These are phyloP conservation scores for Raphanus raphanistrum DNA, from an alignment of 345 rosid genomes.

Conservation along the genomic window DNA sequence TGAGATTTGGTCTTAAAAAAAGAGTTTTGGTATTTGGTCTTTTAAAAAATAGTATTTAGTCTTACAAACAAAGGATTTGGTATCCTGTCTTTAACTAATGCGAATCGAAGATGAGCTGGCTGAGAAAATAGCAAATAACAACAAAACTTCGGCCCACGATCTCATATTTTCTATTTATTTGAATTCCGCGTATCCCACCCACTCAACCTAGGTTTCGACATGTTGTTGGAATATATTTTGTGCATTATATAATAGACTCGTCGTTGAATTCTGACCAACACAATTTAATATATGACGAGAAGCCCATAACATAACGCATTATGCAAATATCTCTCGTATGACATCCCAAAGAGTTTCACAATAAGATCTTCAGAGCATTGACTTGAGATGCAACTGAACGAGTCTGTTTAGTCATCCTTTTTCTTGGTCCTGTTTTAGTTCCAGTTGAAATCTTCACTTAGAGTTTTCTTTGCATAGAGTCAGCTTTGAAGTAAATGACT, in stretches of 20 bases:
- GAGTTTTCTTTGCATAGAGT: not conserved
- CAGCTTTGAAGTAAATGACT: slow-evolving; percentile 6
- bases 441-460: not conserved
- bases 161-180: not conserved
- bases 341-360: slow-evolving; percentile 8
- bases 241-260: not conserved
- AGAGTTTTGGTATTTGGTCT: not conserved
- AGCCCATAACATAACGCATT: not conserved
- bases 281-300: not conserved
- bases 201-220: not conserved
- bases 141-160: not conserved
- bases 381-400: slow-evolving; percentile 12
- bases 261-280: not conserved
- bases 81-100: not conserved
- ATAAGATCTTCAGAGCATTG: not conserved
- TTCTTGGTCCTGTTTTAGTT: not conserved
- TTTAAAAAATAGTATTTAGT: not conserved
- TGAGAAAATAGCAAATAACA: not conserved
- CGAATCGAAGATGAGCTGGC: not conserved
- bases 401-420: not conserved
- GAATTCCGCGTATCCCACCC: not conserved
- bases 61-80: not conserved
- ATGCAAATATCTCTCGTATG: not conserved
- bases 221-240: not conserved
- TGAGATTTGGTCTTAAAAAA: not conserved